Percentiles rank a stretch among this genome's conserved stretches.
These are phyloP conservation scores for Geotrichum australiense DNA, from an alignment of 1,139 yeast genomes.

Conservation along the genomic window DNA sequence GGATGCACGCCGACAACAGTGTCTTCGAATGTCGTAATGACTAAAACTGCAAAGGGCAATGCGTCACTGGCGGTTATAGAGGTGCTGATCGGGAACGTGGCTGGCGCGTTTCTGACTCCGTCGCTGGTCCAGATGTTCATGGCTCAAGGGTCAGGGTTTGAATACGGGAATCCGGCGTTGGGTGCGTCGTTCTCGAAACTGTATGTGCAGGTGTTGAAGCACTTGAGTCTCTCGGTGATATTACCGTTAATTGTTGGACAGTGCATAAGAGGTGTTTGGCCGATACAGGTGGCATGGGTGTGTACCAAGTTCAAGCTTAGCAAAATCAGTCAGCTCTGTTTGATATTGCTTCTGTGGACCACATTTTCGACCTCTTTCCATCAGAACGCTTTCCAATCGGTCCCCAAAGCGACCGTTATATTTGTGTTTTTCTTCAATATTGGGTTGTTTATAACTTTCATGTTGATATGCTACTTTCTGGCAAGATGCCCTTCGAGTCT, in stretches of 20 bases:
- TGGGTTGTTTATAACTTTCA: slow-evolving; percentile 70
- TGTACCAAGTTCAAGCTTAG: slow-evolving; percentile 52
- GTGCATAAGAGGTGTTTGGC: slow-evolving; percentile 61
- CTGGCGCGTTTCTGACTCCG: slow-evolving; percentile 85
- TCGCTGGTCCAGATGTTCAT: slow-evolving; percentile 69
- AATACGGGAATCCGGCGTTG: slow-evolving; percentile 73
- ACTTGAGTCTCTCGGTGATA: slow-evolving; percentile 74
- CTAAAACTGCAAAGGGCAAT: slow-evolving; percentile 71
- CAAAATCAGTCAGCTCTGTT: slow-evolving; percentile 73
- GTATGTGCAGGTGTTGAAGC: slow-evolving; percentile 74
- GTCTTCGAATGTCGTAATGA: slow-evolving; percentile 86
- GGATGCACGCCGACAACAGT: slow-evolving; percentile 90
- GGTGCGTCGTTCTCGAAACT: slow-evolving; percentile 49
- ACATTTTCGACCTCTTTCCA: slow-evolving; percentile 86
- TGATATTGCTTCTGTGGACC: slow-evolving; percentile 70
- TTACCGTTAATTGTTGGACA: slow-evolving; percentile 88
- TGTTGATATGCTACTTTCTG: slow-evolving; percentile 48
- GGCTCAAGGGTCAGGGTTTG: slow-evolving; percentile 48
- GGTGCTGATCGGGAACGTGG: slow-evolving; percentile 72
- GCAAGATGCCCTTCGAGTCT: slow-evolving; percentile 52
- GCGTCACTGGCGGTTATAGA: slow-evolving; percentile 73
- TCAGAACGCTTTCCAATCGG: slow-evolving; percentile 68
- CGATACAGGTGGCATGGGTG: slow-evolving; percentile 56
- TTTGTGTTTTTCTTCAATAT: slow-evolving; percentile 74
- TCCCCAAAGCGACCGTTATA: slow-evolving; percentile 60